Evolutionary conservation across 352 stramenopile genomes (phyloP), one percentile per base, ranked within the genome.

Genomic region (Aphanomyces astaci): DNA sequence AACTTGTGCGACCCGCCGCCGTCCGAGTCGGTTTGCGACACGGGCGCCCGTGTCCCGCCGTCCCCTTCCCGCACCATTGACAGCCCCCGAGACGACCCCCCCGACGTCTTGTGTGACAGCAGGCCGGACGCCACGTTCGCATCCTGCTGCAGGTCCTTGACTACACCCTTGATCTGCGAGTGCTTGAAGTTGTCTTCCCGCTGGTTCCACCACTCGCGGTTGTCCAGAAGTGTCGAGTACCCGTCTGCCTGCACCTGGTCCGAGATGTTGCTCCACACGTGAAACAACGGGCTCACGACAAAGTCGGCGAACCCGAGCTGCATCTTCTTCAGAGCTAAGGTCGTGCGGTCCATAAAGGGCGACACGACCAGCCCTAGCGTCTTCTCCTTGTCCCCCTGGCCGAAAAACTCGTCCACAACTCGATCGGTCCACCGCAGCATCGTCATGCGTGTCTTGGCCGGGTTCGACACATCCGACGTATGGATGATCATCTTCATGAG

Each of bases 241-340:
- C 80, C 78, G 2, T 73, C 79, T 1, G 72, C 27, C 63, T 92
- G 90, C 4, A 95, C 69, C 46, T 87, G 87, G 25, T 72, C 67
- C 7, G 90, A 70, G 60, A 95, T 94, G 63, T 95, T 86, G 3
- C 82, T 80, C 87, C 87, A 95, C 25, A 94, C 75, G 49, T 81
- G 87, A 72, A 95, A 96, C 4, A 94, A 74, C 28, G 91, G 91
- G 5, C 81, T 73, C 9, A 97, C 91, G 52, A 98, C 95, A 55
- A 97, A 98, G 70, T 98, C 90, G 2, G 97, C 93, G 72, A 98
- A 98, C 19, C 90, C 90, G 3, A 98, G 79, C 73, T 98, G 94
- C 78, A 91, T 93, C 70, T 97, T 96, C 71, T 92, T 89, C 46
- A 97, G 77, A 43, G 95, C 88, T 65, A 95, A 92, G 13, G 86